Conservation (phyloP, 441 rosid species). For the Viola pubescens region DNA sequence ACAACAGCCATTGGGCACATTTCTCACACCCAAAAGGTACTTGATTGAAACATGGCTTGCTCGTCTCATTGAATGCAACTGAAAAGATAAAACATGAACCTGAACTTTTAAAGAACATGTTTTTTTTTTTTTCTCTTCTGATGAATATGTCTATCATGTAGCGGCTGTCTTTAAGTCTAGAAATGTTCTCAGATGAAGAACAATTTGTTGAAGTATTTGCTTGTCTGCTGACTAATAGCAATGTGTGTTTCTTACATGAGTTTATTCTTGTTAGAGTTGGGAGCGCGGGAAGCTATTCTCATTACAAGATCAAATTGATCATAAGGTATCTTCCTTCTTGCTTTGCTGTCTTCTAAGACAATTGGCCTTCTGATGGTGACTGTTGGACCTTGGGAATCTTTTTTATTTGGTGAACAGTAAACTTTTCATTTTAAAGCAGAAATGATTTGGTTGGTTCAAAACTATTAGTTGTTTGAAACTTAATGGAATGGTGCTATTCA, state of each 20-base stretch:
- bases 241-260: neutral
- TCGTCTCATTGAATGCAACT: too few species aligned
- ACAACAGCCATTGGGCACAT: constrained; percentile 59
- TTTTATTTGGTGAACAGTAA: neutral
- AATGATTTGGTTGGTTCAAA: neutral
- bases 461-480: neutral
- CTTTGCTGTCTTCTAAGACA: neutral
- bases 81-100: too few species aligned
- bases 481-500: neutral
- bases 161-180: too few species aligned
- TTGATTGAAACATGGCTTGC: neutral
- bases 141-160: too few species aligned
- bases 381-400: constrained; percentile 1
- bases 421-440: neutral
- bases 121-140: neutral
- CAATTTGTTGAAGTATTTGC: too few species aligned
- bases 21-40: constrained; percentile 67
- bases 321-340: constrained; percentile 49
- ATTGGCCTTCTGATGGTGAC: neutral
- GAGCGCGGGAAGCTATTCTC: constrained; percentile 53
- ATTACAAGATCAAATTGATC: constrained; percentile 69
- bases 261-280: constrained; percentile 30
- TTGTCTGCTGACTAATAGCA: too few species aligned
- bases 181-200: too few species aligned
- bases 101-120: neutral